Base-by-base conservation (phyloP, 768 basidiomycete species). In the Austroboletus festivus region DNA sequence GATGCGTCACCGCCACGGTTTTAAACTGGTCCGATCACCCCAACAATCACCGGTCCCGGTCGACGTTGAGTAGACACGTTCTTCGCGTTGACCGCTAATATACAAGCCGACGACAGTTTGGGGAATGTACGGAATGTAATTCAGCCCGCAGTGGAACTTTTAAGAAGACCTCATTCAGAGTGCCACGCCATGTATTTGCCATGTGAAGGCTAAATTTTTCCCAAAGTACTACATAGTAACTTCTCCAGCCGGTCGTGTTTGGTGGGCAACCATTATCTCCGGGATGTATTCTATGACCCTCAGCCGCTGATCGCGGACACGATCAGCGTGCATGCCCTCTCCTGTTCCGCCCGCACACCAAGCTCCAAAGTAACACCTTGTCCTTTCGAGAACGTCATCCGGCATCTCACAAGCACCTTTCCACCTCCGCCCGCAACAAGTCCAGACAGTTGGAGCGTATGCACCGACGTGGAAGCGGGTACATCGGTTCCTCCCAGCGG, bases 361-460 rank as follows among this genome's bases (percentile, higher is more conserved):
- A 99, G 71, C 71, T 98, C 94, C 49, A 99, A 72, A 26, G 93
- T 94, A 16, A 99, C 96, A 9, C 96, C 96, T 56, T 86, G 77
- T 15, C 90, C 93, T 52, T 84, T 74, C 38, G 88, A 85, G 69
- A 81, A 97, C 11, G 95, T 97, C 96, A 98, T 99, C 52, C 95
- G 80, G 72, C 89, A 90, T 53, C 93, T 83, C 20, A 84, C 93
- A 47, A 99, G 78, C 26, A 96, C 89, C 73, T 97, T 97, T n/a
- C 93, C 94, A 21, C 90, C 93, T 20, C 93, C 93, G 26, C 95
- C 94, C 21, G 80, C 77, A 16, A 96, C 87, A 54, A 98, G 62
- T 38, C 96, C 96, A 15, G 93, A 91, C 37, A 99, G 68, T 62
- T 95, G 94, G 46, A 99, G 78, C 23, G 94, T 95, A 70, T 99